These are phyloP conservation scores for Geotrichum candidum DNA, from an alignment of 1,139 yeast species.

Conservation along the genomic window DNA sequence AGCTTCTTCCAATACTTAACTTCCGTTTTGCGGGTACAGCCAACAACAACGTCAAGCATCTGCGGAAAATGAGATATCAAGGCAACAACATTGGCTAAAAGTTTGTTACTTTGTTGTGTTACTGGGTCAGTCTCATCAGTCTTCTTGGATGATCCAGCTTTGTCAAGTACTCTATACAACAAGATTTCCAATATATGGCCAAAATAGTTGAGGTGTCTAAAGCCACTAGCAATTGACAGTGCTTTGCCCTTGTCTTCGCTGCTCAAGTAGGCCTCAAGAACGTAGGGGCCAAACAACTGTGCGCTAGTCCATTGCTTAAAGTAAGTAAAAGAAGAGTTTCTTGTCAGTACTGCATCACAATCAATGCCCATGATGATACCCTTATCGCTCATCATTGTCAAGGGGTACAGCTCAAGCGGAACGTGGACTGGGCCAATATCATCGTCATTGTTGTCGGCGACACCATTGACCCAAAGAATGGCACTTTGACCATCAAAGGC, in stretches of 20 bases:
- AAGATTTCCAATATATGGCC: conserved; percentile 46
- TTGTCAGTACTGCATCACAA: conserved; percentile 34
- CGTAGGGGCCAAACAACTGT: conserved; percentile 35
- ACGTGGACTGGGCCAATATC: conserved; percentile 19
- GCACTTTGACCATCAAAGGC: conserved; percentile 40
- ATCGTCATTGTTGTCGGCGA: conserved; percentile 1
- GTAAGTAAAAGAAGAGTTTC: conserved; percentile 33
- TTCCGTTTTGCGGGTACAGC: conserved; percentile 62
- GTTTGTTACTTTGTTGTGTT: neutral
- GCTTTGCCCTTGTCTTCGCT: conserved; percentile 29
- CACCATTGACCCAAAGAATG: conserved; percentile 30
- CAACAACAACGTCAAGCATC: conserved; percentile 46
- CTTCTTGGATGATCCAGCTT: conserved; percentile 15
- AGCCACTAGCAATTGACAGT: conserved; percentile 35
- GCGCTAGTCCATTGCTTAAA: conserved; percentile 35
- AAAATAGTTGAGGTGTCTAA: conserved; percentile 42
- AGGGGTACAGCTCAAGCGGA: conserved; percentile 39
- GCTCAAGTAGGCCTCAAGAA: conserved; percentile 33
- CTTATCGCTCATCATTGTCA: conserved; percentile 36
- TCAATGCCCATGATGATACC: conserved; percentile 40
- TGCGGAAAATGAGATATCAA: conserved; percentile 35
- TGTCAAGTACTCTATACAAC: conserved; percentile 37
- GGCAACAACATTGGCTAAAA: conserved; percentile 24
- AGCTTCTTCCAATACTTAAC: conserved; percentile 53
- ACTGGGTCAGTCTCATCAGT: neutral